These are phyloP conservation scores for Fusarium neocosmosporiellum DNA, from an alignment of 2,329 filamentous ascomycete species.

Conservation along the genomic window DNA sequence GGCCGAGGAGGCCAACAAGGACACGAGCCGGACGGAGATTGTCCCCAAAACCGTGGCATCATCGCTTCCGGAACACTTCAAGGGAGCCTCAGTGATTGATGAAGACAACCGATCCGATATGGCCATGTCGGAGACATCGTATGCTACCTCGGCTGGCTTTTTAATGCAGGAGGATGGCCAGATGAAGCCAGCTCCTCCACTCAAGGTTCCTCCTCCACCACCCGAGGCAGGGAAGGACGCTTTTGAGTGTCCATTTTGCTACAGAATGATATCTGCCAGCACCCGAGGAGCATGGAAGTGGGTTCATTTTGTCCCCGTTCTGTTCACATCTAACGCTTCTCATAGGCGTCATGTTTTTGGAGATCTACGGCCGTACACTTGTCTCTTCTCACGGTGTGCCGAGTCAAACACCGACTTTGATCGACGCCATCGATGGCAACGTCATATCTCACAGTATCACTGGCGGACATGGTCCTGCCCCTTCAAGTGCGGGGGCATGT, in stretches of 20 bases:
- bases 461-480: slow-evolving; percentile 41
- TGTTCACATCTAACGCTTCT: too few relatives aligned
- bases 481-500: slow-evolving; percentile 20
- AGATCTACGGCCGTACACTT: slow-evolving; percentile 54
- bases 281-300: slow-evolving; percentile 47
- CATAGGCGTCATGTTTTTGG: slow-evolving; percentile 50
- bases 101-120: slow-evolving; percentile 38
- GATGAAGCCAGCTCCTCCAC: not conserved
- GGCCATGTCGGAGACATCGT: slow-evolving; percentile 45
- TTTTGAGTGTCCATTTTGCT: slow-evolving; percentile 56
- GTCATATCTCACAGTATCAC: slow-evolving; percentile 39
- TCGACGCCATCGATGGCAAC: slow-evolving; percentile 37
- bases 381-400: slow-evolving; percentile 44
- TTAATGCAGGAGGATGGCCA: not conserved
- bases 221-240: slow-evolving; percentile 35
- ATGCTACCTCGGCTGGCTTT: slow-evolving; percentile 38
- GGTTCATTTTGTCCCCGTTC: too few relatives aligned
- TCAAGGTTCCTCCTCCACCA: slow-evolving; percentile 39
- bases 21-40: not conserved
- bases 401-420: slow-evolving; percentile 33
- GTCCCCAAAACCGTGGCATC: slow-evolving; percentile 36
- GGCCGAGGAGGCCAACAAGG: slow-evolving; percentile 1
- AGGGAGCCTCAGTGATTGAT: slow-evolving; percentile 6
- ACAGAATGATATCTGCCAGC: slow-evolving; percentile 46
- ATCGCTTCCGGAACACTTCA: slow-evolving; percentile 34